These are phyloP conservation scores for Plasmopara viticola DNA, from an alignment of 352 stramenopile species.

Conservation along the genomic window DNA sequence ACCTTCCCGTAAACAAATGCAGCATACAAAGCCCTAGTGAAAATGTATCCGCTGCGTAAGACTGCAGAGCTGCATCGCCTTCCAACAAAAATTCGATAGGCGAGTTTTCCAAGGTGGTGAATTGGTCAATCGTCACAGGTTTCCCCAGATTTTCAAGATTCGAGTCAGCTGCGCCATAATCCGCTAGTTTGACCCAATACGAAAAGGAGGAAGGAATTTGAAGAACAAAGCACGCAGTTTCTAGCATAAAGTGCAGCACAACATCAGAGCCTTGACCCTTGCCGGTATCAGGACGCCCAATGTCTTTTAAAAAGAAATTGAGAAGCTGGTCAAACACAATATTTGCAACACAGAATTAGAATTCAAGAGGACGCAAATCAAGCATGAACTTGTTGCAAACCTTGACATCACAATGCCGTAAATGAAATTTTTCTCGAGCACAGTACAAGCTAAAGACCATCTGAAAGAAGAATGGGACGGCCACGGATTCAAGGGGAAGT, in stretches of 20 bases:
- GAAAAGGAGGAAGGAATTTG: slow-evolving; percentile 52
- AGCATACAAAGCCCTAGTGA: slow-evolving; percentile 93
- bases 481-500: slow-evolving; percentile 45
- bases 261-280: slow-evolving; percentile 33
- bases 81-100: slow-evolving; percentile 94
- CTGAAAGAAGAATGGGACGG: slow-evolving; percentile 92
- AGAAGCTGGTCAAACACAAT: slow-evolving; percentile 65
- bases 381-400: slow-evolving; percentile 18
- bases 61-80: slow-evolving; percentile 86
- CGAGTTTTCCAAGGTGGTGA: slow-evolving; percentile 98
- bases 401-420: slow-evolving; percentile 99
- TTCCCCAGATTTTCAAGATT: slow-evolving; percentile 81
- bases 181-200: slow-evolving; percentile 94
- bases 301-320: slow-evolving; percentile 96
- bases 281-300: slow-evolving; percentile 27
- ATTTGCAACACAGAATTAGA: neutral
- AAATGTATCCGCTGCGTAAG: slow-evolving; percentile 93
- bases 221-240: slow-evolving; percentile 49
- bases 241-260: slow-evolving; percentile 54
- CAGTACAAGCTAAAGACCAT: slow-evolving; percentile 95
- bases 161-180: slow-evolving; percentile 96
- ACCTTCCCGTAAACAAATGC: slow-evolving; percentile 94
- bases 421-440: slow-evolving; percentile 77
- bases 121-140: slow-evolving; percentile 90
- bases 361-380: too few species aligned